Base-by-base conservation (phyloP, 2,329 filamentous ascomycete species). In the Parasarocladium wereldwijsianum region DNA sequence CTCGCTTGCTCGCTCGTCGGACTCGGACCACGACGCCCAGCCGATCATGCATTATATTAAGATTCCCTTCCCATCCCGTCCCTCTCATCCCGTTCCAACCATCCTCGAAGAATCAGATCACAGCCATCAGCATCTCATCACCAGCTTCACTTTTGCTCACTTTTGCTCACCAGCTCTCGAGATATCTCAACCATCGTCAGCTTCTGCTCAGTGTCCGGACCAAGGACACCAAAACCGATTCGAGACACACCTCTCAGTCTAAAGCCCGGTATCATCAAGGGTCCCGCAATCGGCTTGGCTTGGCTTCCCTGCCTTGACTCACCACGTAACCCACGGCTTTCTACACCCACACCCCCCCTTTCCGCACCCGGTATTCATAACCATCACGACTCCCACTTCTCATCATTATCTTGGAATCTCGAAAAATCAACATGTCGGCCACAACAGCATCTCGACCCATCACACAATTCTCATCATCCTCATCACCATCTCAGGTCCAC, bases 341-440 rank as follows among this genome's bases (percentile, higher is more conserved):
- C 8, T 13, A 17, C 17, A 8, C 13, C 27, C 27, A 29, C 27
- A 24, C 32, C 33, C 30, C 36, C 32, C 29, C 31, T 15, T 14
- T n/a, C 29, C 17, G 17, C n/a, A 10, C 27, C 28, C 21, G 26
- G 14, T 19, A 13, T 11, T 25, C 29, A 33, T 16, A 30, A 29
- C 26, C 17, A 26, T 24, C 15, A 26, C 22, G 23, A 26, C 14
- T 19, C 12, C 29, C 12, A 13, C 15, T 19, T 18, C 28, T 21
- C 24, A 21, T 15, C 7, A 23, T n/a, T n/a, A n/a, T n/a, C 24
- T 24, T n/a, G 22, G 3, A 27, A 17, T 8, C 8, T 22, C 13
- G 23, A 29, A 21, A 20, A 22, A 4, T 36, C 41, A 48, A 32
- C 28, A 52, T 53, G 49, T 46, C 49, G 34, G 39, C 49, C 31